Evolutionary conservation across 305 asterid species (phyloP), one percentile per base, ranked within the genome.

Genomic region (Rubia balearica): DNA sequence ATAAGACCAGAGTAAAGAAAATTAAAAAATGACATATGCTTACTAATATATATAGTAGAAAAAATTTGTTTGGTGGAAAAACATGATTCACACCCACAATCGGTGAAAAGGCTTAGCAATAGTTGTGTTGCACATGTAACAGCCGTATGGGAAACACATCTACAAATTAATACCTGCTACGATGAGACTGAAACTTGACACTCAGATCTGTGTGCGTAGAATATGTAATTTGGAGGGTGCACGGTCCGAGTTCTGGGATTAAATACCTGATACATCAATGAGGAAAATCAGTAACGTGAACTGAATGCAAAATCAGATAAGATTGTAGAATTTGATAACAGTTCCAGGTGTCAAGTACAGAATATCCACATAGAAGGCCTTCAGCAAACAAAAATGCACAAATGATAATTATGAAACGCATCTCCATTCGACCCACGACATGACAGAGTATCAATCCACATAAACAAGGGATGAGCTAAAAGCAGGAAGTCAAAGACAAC

Each of bases 161-260:
- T 61, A 21, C 5, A 1, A 56, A 48, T 30, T 7, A 61, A 17
- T 85, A 90, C 98, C 96, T 90, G 82, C 98, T 92, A 69, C 96
- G 96, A 77, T 92, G 96, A 76, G 95, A 87, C 86, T 90, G 96
- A 78, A 90, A 92, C 81, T 92, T 92, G 62, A 92, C 96, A 13
- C 88, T 92, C 83, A 92, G 84, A 78, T 92, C 98, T 57, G 98
- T 92, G 78, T 92, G 98, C 22, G 96, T 96, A 62, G 98, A 92
- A 79, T 90, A 92, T 27, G 96, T 90, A 71, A 92, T 92, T 81
- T 85, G 85, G 73, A 92, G 90, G 49, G 92, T 77, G 77, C 98
- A 92, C 19, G 92, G 95, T 45, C 96, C 96, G 27, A 92, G 92
- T 73, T 90, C 87, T 3, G 96, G 92, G 77, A 92, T 92, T 82